Conservation (phyloP, 345 rosid genomes). For the Camelina laxa region DNA sequence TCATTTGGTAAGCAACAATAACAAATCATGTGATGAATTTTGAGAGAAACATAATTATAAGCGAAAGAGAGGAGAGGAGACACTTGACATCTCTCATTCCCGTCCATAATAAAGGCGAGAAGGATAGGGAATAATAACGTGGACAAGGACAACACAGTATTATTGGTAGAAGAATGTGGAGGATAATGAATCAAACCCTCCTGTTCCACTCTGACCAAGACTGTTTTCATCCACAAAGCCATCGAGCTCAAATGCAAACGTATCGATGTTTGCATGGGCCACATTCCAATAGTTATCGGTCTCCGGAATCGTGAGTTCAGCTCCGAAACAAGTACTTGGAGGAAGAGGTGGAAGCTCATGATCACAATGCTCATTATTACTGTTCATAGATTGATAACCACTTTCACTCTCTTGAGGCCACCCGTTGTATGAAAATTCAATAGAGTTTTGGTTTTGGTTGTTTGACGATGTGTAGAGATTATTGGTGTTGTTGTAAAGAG, state of each 20-base stretch:
- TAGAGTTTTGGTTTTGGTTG: conserved; percentile 42
- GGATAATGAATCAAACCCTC: conserved; percentile 29
- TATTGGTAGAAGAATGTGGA: conserved; percentile 35
- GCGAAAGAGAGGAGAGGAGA: conserved; percentile 26
- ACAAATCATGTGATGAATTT: conserved; percentile 22
- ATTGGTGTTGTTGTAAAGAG: conserved; percentile 26
- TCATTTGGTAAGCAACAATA: conserved; percentile 22
- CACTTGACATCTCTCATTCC: conserved; percentile 17
- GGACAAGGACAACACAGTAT: conserved; percentile 5
- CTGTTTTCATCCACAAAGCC: conserved; percentile 38
- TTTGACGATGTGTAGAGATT: conserved; percentile 16
- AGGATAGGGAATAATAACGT: conserved; percentile 13
- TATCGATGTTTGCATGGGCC: conserved; percentile 23
- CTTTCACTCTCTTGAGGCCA: conserved; percentile 47
- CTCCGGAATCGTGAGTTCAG: conserved; percentile 46
- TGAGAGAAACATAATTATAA: conserved; percentile 23
- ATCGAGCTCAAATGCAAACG: conserved; percentile 31
- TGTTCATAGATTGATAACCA: conserved; percentile 46
- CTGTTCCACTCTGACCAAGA: conserved; percentile 28
- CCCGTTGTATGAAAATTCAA: conserved; percentile 40
- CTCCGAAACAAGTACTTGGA: conserved; percentile 61
- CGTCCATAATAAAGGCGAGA: conserved; percentile 20
- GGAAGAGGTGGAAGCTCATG: conserved; percentile 90
- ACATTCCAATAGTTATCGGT: conserved; percentile 39
- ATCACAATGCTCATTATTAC: conserved; percentile 45